Evolutionary conservation across 2,329 filamentous ascomycete genomes (phyloP), one percentile per base, ranked within the genome.

Genomic region (Phialocephala subalpina): DNA sequence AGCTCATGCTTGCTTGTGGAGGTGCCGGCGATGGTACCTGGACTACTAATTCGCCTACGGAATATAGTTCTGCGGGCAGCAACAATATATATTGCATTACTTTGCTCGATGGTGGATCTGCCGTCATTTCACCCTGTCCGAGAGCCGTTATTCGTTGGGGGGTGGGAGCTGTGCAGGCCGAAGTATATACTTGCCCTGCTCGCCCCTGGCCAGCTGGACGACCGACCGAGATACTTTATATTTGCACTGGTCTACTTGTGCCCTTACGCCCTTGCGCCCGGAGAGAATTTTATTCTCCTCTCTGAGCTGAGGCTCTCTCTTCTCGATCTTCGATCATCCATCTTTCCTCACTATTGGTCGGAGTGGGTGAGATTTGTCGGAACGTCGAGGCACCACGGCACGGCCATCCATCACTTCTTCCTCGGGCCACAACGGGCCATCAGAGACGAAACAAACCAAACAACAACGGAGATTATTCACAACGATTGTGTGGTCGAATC

Each of bases 61-160:
- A 61, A 70, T 69, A 69, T 69, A 63, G 58, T 57, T 62, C 60
- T 63, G 40, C 25, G 29, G 40, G 3, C 64, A 57, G 58, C 49
- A 49, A 29, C 42, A 67, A 64, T 69, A 63, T 62, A 62, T 40
- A 63, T 67, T 63, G 66, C 67, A 71, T 71, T 66, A 59, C 56
- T 62, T 64, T 56, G 58, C 64, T 58, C 38, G 47, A 57, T 56
- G 64, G 64, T 66, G 62, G 61, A 62, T 67, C 65, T 64, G 45
- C 60, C 60, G 64, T 63, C 64, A 63, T 63, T 63, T 61, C 58
- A 60, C 33, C 33, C 52, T 25, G 55, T 38, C 55, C 35, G 55
- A 38, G 55, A 57, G 33, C 55, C 33, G 29, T 38, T 22, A 57
- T 57, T 57, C 55, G 55, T n/a, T 36, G 29, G 18, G 20, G 25